Conservation (phyloP, 306 rosid species). For the Elaeagnus macrophylla region DNA sequence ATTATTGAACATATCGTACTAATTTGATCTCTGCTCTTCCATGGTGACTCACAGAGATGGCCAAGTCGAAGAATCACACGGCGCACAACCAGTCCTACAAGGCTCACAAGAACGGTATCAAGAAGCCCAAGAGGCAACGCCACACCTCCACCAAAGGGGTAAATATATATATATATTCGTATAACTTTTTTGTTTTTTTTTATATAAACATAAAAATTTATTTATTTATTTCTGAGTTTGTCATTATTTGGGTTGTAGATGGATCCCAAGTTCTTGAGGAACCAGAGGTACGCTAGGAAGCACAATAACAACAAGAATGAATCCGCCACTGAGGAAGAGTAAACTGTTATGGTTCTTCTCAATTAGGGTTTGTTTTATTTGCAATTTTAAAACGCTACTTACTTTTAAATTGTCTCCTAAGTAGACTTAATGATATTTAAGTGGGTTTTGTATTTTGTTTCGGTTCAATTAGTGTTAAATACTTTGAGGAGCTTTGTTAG, state of each 20-base stretch:
- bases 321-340: constrained; percentile 51
- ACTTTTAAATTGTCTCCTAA: background rate
- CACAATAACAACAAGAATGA: constrained; percentile 69
- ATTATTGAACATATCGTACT: too few species aligned
- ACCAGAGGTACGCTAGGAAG: constrained; percentile 99
- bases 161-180: background rate
- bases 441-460: constrained; percentile 16
- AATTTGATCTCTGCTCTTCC: too few species aligned
- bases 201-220: background rate
- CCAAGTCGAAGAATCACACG: constrained; percentile 99
- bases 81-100: constrained; percentile 97
- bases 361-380: constrained; percentile 18
- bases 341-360: constrained; percentile 17
- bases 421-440: constrained; percentile 18
- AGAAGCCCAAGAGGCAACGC: constrained; percentile 89
- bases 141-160: constrained; percentile 98
- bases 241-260: constrained; percentile 30
- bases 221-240: background rate
- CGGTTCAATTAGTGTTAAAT: too few species aligned
- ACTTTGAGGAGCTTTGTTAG: too few species aligned
- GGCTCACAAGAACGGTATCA: constrained; percentile 95
- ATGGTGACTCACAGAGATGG: constrained; percentile 44
- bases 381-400: constrained; percentile 6
- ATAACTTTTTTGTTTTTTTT: background rate
- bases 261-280: constrained; percentile 90